Percentiles rank a stretch among this genome's conserved stretches.
These are phyloP conservation scores for Meyerozyma elateridarum DNA, from an alignment of 1,139 yeast species.

Conservation along the genomic window DNA sequence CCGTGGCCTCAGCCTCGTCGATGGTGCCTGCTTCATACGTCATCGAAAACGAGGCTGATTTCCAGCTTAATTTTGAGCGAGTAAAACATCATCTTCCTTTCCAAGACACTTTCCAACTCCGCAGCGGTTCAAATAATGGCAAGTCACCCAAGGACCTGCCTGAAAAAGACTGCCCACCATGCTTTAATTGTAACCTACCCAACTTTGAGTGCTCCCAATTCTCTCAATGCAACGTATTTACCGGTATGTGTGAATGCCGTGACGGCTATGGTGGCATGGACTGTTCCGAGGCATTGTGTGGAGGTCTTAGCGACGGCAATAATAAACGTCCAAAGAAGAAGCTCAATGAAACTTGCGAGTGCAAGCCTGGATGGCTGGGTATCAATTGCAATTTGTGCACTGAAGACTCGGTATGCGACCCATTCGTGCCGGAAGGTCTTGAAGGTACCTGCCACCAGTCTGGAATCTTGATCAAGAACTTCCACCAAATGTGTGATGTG, in stretches of 20 bases:
- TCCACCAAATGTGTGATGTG: conserved; percentile 92
- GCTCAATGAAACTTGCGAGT: conserved; percentile 52
- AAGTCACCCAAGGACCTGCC: conserved; percentile 4
- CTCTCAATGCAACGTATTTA: conserved; percentile 76
- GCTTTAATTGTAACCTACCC: conserved; percentile 92
- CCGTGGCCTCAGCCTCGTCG: too few species aligned
- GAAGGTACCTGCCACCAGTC: conserved; percentile 85
- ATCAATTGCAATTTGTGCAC: conserved; percentile 87
- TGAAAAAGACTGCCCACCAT: conserved; percentile 67
- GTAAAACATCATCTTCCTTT: conserved; percentile 1
- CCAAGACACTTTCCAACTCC: conserved; percentile 3
- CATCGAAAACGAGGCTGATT: too few species aligned
- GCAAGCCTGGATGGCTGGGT: conserved; percentile 88
- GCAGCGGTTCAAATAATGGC: too few species aligned
- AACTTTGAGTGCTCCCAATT: conserved; percentile 88
- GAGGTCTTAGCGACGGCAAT: conserved; percentile 65
- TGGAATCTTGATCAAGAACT: conserved; percentile 78
- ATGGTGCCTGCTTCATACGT: too few species aligned
- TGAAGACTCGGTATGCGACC: conserved; percentile 68
- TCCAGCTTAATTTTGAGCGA: too few species aligned
- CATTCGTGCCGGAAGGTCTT: conserved; percentile 83
- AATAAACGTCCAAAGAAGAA: conserved; percentile 58
- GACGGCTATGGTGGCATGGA: conserved; percentile 93
- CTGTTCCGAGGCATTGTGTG: conserved; percentile 87
- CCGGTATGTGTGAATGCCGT: conserved; percentile 90